Percentiles rank a stretch among this genome's conserved stretches.
phyloP scores from a whole-genome alignment of 345 rosid genomes.

The Populus alba region DNA sequence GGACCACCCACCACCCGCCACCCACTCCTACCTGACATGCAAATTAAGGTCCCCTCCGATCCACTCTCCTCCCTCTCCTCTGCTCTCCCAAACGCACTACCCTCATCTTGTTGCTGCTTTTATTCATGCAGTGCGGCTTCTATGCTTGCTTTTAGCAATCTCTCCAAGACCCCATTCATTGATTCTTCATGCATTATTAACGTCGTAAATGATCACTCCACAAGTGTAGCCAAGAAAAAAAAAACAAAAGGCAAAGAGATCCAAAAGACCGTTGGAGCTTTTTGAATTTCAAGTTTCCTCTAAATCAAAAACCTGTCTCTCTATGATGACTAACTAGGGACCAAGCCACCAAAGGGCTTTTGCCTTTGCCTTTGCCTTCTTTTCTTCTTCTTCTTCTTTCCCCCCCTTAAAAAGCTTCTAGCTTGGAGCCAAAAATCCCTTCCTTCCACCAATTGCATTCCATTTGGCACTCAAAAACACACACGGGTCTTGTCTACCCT shows the following conservation, averaged over 20 bases:
- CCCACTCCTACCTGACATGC: background rate
- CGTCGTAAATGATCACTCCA: background rate
- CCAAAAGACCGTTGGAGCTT: conserved; percentile 34
- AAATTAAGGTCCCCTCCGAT: background rate
- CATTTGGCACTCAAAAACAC: background rate
- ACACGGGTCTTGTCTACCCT: background rate
- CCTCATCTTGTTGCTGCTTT: background rate
- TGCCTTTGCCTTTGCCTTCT: background rate
- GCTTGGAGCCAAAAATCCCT: conserved; percentile 1
- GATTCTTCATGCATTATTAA: background rate
- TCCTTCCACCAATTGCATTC: background rate
- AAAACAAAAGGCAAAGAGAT: background rate
- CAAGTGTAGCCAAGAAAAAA: background rate
- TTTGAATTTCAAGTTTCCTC: conserved; percentile 43
- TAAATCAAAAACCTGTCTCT: background rate
- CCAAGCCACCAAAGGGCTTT: background rate
- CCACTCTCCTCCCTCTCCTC: background rate
- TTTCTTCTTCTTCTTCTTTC: background rate
- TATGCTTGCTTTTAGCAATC: background rate
- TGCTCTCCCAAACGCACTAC: background rate
- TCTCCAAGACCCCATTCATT: too few relatives aligned
- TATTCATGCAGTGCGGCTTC: too few relatives aligned
- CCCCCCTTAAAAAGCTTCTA: background rate
- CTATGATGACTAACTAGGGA: conserved; percentile 3
- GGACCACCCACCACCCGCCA: background rate